Percentiles rank a stretch among this genome's conserved stretches.
These are phyloP conservation scores for Parmelia sp. DNA, from an alignment of 495 filamentous ascomycete genomes.

Conservation along the genomic window DNA sequence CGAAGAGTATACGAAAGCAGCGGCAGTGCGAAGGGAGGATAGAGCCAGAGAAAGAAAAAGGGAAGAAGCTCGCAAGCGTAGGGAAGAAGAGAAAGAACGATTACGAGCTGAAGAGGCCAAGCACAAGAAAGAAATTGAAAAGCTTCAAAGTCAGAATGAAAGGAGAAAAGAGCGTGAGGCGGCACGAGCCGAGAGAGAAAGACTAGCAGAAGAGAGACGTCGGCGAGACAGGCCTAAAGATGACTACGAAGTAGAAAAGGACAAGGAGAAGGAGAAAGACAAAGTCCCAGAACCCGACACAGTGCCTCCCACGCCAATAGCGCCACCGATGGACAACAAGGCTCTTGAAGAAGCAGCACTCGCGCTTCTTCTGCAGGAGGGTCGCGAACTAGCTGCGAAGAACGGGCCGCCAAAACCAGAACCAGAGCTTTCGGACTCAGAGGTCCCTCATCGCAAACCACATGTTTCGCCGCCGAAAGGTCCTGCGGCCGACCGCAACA, in stretches of 20 bases:
- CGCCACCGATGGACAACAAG: conserved; percentile 48
- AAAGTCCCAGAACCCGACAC: conserved; percentile 21
- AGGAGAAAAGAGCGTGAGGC: conserved; percentile 43
- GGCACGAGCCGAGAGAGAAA: conserved; percentile 49
- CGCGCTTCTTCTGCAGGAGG: conserved; percentile 51
- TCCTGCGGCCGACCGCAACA: conserved; percentile 18
- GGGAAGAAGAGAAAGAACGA: conserved; percentile 61
- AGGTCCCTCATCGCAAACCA: conserved; percentile 37
- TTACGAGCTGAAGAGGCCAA: conserved; percentile 58
- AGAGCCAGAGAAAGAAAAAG: conserved; percentile 55
- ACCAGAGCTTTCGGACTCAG: conserved; percentile 46
- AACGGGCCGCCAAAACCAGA: conserved; percentile 48
- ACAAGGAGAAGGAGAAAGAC: conserved; percentile 36
- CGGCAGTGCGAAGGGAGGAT: conserved; percentile 57
- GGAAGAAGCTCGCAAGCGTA: conserved; percentile 56
- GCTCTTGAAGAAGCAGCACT: conserved; percentile 52
- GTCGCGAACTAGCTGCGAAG: conserved; percentile 55
- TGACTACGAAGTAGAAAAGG: conserved; percentile 41
- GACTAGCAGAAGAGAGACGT: conserved; percentile 47
- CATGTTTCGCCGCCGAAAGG: conserved; percentile 24
- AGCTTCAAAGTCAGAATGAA: conserved; percentile 52
- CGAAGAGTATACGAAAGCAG: conserved; percentile 68
- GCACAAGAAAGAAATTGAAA: conserved; percentile 59
- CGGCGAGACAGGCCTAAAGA: conserved; percentile 49
- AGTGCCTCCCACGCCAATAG: conserved; percentile 25